A percentile compares a stretch with the other conserved stretches of the same genome.
Evolutionary conservation across 2,329 filamentous ascomycete species (phyloP).

Genomic region (Blastomyces emzantsi): DNA sequence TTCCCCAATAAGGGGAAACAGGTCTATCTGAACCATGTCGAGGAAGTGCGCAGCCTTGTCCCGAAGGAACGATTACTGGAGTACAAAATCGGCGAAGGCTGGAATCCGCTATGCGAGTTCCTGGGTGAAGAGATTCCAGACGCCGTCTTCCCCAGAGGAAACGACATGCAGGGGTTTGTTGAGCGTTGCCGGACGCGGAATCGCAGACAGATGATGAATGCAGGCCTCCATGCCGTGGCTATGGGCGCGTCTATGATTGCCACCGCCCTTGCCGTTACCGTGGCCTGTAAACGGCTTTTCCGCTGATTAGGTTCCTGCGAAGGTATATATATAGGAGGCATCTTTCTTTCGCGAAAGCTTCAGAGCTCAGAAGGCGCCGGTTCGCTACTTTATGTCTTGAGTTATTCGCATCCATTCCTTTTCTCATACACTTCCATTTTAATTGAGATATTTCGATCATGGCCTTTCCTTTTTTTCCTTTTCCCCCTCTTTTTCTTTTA

Average conservation of each 20-base stretch:
- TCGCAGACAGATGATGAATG: slow-evolving; percentile 49
- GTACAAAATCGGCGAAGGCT: slow-evolving; percentile 47
- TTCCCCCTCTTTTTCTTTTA: background rate
- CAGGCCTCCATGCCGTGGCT: slow-evolving; percentile 43
- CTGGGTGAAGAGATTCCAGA: slow-evolving; percentile 44
- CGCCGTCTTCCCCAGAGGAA: slow-evolving; percentile 43
- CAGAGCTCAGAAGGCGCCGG: background rate
- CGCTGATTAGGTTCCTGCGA: slow-evolving; percentile 17
- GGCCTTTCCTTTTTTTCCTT: background rate
- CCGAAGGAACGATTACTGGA: slow-evolving; percentile 45
- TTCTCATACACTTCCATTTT: background rate
- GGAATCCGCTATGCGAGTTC: slow-evolving; percentile 48
- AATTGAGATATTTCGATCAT: background rate
- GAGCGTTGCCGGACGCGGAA: slow-evolving; percentile 46
- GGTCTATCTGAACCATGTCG: slow-evolving; percentile 52
- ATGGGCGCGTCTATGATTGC: slow-evolving; percentile 43
- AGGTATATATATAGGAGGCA: background rate
- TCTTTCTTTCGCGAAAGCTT: slow-evolving; percentile 3
- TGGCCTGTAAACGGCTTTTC: slow-evolving; percentile 34
- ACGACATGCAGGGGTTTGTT: slow-evolving; percentile 48
- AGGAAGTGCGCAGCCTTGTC: slow-evolving; percentile 41
- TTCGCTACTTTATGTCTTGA: background rate
- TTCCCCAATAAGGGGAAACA: slow-evolving; percentile 56
- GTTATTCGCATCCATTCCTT: background rate
- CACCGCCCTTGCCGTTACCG: slow-evolving; percentile 33